Evolutionary conservation across 2,329 filamentous ascomycete genomes (phyloP).

Genomic region (Colletotrichum sp.): DNA sequence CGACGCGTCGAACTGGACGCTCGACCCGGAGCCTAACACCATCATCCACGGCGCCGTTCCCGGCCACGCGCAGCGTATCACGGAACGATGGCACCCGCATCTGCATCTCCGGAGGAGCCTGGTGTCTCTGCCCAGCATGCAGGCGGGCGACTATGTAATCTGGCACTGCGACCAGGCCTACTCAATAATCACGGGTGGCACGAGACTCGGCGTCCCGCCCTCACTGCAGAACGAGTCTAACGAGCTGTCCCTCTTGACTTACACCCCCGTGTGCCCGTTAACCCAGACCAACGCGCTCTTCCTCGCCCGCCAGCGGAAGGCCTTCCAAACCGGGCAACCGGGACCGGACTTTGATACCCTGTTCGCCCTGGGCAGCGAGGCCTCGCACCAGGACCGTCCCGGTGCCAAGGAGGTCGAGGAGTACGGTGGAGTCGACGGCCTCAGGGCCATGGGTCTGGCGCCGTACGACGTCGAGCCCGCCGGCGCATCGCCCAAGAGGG

Average conservation of each 20-base stretch:
- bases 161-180: conserved; percentile 65
- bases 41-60: conserved; percentile 65
- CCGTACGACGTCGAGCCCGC: conserved; percentile 51
- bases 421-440: conserved; percentile 53
- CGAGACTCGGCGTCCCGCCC: conserved; percentile 31
- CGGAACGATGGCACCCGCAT: conserved; percentile 63
- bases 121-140: conserved; percentile 59
- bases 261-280: conserved; percentile 57
- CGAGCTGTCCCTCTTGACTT: conserved; percentile 56
- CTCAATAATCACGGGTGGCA: conserved; percentile 52
- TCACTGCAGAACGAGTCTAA: conserved; percentile 22
- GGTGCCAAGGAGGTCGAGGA: conserved; percentile 57
- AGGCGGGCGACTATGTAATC: conserved; percentile 62
- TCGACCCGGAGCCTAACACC: conserved; percentile 56
- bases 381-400: conserved; percentile 51
- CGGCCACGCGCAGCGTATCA: conserved; percentile 62
- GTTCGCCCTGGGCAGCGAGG: conserved; percentile 56
- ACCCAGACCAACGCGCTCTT: conserved; percentile 49
- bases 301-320: conserved; percentile 51
- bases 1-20: conserved; percentile 41
- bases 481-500: conserved; percentile 26
- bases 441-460: conserved; percentile 64
- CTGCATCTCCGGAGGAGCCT: conserved; percentile 57
- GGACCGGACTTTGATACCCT: conserved; percentile 62
- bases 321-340: conserved; percentile 59